These are phyloP conservation scores for Venturia asperata DNA, from an alignment of 2,329 filamentous ascomycete species.

Conservation along the genomic window DNA sequence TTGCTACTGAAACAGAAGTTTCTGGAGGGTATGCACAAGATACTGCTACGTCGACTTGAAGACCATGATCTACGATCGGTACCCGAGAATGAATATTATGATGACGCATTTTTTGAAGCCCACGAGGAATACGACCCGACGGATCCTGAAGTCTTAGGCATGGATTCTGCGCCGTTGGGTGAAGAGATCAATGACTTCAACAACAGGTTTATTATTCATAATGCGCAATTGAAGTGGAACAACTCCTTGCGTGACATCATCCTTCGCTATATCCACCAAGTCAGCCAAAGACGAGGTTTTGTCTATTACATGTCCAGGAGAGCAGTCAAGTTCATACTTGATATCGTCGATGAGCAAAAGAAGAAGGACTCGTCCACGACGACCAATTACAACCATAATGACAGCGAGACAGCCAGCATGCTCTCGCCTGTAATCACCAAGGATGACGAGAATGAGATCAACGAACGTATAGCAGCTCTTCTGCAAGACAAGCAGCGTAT, in stretches of 20 bases:
- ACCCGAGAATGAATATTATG: constrained; percentile 38
- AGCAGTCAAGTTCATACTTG: constrained; percentile 94
- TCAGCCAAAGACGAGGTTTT: constrained; percentile 89
- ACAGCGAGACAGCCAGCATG: constrained; percentile 21
- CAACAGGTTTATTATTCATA: constrained; percentile 97
- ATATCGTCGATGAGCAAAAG: constrained; percentile 91
- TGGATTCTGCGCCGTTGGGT: constrained; percentile 62
- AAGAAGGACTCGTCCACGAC: constrained; percentile 48
- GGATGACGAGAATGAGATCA: constrained; percentile 61
- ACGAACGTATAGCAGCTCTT: constrained; percentile 80
- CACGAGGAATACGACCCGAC: constrained; percentile 47
- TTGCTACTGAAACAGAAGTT: constrained; percentile 53
- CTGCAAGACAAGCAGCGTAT: constrained; percentile 78
- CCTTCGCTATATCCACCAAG: constrained; percentile 93
- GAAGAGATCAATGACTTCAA: constrained; percentile 94
- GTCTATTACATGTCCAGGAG: constrained; percentile 95
- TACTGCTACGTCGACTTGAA: constrained; percentile 48
- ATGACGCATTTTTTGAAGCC: constrained; percentile 41
- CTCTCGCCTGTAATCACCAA: constrained; percentile 22
- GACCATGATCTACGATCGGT: constrained; percentile 49
- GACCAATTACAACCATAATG: constrained; percentile 19
- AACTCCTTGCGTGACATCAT: constrained; percentile 94
- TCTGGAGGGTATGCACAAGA: constrained; percentile 50
- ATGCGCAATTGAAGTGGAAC: constrained; percentile 97
- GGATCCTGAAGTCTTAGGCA: constrained; percentile 42